Base-by-base conservation (phyloP, 345 rosid species). In the Erucastrum elatum region DNA sequence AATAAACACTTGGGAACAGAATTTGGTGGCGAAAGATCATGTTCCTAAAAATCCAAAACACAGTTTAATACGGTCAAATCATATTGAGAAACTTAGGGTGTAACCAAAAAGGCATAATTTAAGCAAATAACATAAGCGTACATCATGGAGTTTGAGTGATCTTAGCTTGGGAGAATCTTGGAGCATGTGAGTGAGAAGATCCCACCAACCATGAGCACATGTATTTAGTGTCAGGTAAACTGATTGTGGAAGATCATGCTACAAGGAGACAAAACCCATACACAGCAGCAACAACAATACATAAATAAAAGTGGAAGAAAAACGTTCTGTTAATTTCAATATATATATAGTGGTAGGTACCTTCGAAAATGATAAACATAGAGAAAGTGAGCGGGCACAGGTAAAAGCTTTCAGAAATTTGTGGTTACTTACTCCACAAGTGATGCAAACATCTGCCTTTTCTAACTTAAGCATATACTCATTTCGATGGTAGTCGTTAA, bases 151-250 rank as follows among this genome's bases (percentile, higher is more conserved):
- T 56, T 3, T 33, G 64, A 70, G 75, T 34, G 0, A 5, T 34
- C 2, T 2, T 56, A 70, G 74, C 3, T 70, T 70, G 17, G 65
- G 75, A 34, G 75, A 70, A 56, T 3, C 12, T 70, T 71, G 66
- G 66, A 71, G 75, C 66, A 71, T 71, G 26, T 25, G 26, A 6
- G 55, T 60, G 66, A 71, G 8, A 4, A 71, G 75, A 71, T 71
- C 66, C 53, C 75, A 58, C 75, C 75, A 71, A 15, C 37, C 75
- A 21, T 59, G 26, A 4, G 21, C 56, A 25, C 66, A 59, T 71
- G 66, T 71, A 35, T 8, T 3, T 7, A 71, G 21, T n/a, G 13
- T 51, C 3, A 71, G 66, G 37, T 21, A 0, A 58, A 53, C 26
- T 3, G 59, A 7, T 16, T 16, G 21, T 16, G 21, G 59, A 53